phyloP scores from a whole-genome alignment of 495 filamentous ascomycete genomes.

The Chaetomium fimeti region DNA sequence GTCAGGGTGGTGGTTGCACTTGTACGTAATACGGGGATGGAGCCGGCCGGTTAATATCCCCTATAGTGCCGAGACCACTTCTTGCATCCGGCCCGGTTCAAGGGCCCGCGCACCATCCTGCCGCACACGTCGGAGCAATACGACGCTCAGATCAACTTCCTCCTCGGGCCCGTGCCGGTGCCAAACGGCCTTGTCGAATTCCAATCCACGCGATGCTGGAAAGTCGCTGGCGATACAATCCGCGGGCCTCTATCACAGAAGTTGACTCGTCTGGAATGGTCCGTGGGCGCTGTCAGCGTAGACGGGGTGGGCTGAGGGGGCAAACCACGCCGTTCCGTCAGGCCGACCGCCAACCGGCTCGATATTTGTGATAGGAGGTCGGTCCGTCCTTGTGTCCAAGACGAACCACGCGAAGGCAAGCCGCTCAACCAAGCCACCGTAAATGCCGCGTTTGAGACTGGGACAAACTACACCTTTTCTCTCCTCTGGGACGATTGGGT shows the following conservation, averaged over 20 bases:
- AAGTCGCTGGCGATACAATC: neutral
- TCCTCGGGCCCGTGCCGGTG: neutral
- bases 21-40: neutral
- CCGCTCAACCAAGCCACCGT: conserved; percentile 1
- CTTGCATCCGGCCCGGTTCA: neutral
- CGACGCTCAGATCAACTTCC: neutral
- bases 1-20: neutral
- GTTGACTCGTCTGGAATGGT: conserved; percentile 4
- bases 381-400: neutral
- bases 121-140: neutral
- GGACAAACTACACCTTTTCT: conserved; percentile 6
- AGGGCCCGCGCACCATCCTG: conserved; percentile 11
- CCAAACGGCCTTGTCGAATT: neutral
- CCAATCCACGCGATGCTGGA: neutral
- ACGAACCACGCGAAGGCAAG: neutral
- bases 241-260: conserved; percentile 1
- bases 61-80: conserved; percentile 9
- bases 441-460: neutral
- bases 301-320: neutral
- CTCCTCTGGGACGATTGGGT: neutral
- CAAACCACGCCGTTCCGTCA: neutral
- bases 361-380: conserved; percentile 1
- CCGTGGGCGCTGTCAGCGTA: neutral
- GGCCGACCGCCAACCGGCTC: neutral
- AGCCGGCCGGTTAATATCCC: neutral